Base-by-base conservation (phyloP, 305 asterid genomes). In the Caryopteris hybrid region DNA sequence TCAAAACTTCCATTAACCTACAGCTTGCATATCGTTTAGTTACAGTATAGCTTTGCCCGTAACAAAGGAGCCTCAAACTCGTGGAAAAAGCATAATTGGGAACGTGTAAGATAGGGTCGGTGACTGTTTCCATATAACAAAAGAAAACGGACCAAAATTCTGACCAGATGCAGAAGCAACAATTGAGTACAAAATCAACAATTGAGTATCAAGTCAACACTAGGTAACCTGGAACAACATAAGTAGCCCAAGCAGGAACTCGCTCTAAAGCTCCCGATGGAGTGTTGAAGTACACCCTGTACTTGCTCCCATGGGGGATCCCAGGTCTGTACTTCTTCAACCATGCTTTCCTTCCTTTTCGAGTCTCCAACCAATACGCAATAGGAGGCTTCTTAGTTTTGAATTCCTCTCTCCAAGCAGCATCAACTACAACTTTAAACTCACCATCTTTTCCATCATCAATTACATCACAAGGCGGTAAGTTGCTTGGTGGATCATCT, bases 221-320 rank as follows among this genome's bases (percentile, higher is more conserved):
- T 57, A 45, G 34, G 62, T 58, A 65, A 92, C 98, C 97, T 83
- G 97, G 97, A 81, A 83, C 75, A 54, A 94, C 99, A 63, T 86
- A 89, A 51, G 95, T 89, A 77, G 99, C 99, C 98, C 99, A 94
- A 74, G 99, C 98, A 78, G 98, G 98, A 59, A 94, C 95, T 65
- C 99, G 89, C 79, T 94, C 99, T 57, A 94, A 80, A 66, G 97
- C 94, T 75, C 99, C 99, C 57, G 72, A 69, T 45, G 98, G 92
- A 75, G 99, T 94, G 78, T 91, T 94, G 61, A 91, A 80, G 83
- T 85, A 94, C 73, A 89, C 94, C 76, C 98, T 82, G 73, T 91
- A 89, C 79, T 89, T 91, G 87, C 95, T 89, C 81, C 95, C 96
- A 86, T 94, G 99, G 34, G 97, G 97, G 39, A 94, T 79, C 62